Evolutionary conservation across 1,284 basidiomycete species (phyloP).

Genomic region (Athelia psychrophila): DNA sequence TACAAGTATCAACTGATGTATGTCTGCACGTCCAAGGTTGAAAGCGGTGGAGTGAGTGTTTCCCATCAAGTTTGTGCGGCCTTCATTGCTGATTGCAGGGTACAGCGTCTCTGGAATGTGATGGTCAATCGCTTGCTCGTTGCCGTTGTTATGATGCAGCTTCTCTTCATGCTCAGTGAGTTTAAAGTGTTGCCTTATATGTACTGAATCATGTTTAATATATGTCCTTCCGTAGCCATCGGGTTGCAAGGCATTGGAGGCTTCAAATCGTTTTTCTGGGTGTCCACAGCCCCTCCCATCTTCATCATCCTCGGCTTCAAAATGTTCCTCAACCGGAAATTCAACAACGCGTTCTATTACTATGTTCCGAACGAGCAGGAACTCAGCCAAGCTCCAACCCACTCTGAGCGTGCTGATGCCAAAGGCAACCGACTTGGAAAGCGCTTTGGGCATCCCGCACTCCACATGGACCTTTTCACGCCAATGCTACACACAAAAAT

Average conservation of each 20-base stretch:
- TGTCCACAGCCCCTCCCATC: slow-evolving; percentile 74
- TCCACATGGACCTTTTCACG: slow-evolving; percentile 79
- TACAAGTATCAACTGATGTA: slow-evolving; percentile 96
- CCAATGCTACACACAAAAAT: slow-evolving; percentile 87
- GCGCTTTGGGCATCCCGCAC: slow-evolving; percentile 84
- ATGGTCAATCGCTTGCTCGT: slow-evolving; percentile 82
- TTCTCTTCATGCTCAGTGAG: slow-evolving; percentile 84
- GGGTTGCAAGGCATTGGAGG: slow-evolving; percentile 68
- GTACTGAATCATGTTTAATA: neutral
- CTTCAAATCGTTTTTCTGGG: slow-evolving; percentile 72
- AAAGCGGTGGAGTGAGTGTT: slow-evolving; percentile 81
- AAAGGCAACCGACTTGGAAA: slow-evolving; percentile 71
- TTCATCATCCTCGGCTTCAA: slow-evolving; percentile 81
- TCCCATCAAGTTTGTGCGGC: slow-evolving; percentile 6
- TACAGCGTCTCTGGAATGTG: slow-evolving; percentile 88
- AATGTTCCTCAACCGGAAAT: slow-evolving; percentile 68
- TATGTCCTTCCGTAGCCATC: slow-evolving; percentile 56
- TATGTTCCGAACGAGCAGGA: slow-evolving; percentile 75
- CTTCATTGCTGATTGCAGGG: neutral
- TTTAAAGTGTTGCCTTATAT: slow-evolving; percentile 11
- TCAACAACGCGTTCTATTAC: slow-evolving; percentile 74
- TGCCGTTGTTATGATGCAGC: slow-evolving; percentile 78
- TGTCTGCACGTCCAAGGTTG: slow-evolving; percentile 83
- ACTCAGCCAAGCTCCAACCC: slow-evolving; percentile 63
- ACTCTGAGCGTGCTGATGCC: slow-evolving; percentile 69